A percentile compares a stretch with the other conserved stretches of the same genome.
Conservation (phyloP, 2,329 filamentous ascomycete species). For the Paramyrothecium roridum region DNA sequence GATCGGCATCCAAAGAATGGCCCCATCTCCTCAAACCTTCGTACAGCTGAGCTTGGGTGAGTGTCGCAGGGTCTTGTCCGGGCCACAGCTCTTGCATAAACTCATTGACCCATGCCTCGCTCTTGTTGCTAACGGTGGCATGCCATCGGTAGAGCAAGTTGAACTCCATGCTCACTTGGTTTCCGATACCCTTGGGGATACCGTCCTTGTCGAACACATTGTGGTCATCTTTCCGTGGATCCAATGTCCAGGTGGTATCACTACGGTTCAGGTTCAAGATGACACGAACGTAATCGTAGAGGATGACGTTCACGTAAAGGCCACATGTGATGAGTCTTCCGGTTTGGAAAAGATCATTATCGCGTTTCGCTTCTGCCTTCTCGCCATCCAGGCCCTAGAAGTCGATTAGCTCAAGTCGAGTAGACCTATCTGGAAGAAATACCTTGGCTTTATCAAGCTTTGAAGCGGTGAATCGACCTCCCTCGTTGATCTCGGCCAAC, state of each 20-base stretch:
- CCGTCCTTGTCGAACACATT: constrained; percentile 16
- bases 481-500: constrained; percentile 49
- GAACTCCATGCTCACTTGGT: constrained; percentile 31
- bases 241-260: constrained; percentile 56
- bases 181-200: constrained; percentile 23
- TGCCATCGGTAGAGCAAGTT: constrained; percentile 33
- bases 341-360: constrained; percentile 37
- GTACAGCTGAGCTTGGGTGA: constrained; percentile 1
- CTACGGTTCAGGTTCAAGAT: constrained; percentile 47
- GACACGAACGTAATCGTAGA: constrained; percentile 35
- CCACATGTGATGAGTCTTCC: constrained; percentile 47
- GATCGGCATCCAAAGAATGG: constrained; percentile 42
- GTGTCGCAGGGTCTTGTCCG: constrained; percentile 2
- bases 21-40: constrained; percentile 25
- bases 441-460: constrained; percentile 26
- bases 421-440: background rate
- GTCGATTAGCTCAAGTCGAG: too few relatives aligned
- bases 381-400: too few relatives aligned
- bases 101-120: constrained; percentile 24
- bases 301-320: constrained; percentile 50
- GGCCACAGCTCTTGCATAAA: constrained; percentile 15
- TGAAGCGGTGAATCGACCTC: constrained; percentile 27
- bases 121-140: constrained; percentile 22
- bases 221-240: constrained; percentile 14
- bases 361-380: constrained; percentile 29